Evolutionary conservation across 2,329 filamentous ascomycete genomes (phyloP), one percentile per base, ranked within the genome.

Genomic region (Colletotrichum abscissum): DNA sequence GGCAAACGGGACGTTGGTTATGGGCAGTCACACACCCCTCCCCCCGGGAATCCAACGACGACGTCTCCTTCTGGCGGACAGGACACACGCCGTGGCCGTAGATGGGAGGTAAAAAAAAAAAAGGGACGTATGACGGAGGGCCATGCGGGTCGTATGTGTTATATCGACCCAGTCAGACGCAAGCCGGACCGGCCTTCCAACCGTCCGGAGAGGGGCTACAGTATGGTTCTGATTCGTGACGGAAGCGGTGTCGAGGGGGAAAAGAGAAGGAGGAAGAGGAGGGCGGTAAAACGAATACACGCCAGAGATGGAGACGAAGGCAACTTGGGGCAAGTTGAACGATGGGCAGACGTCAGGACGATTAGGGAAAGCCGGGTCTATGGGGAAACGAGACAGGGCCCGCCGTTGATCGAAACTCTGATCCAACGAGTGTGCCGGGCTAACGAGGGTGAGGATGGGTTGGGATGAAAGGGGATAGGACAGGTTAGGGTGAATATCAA

Each of bases 61-160:
- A 71, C 62, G 16, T 24, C 38, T 14, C 5, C 26, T 35, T 16
- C n/a, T 24, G 22, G 56, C 33, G 67, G 14, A 42, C 38, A 42
- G 60, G 22, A 38, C 11, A 57, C 55, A 70, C 67, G 60, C 67
- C 67, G 66, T 66, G 60, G 49, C 67, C 60, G 33, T 66, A 57
- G 26, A 66, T 30, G 67, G 67, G 67, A 65, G 38, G 57, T 28
- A 35, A 26, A 38, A 35, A 5, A 30, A 30, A 33, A 33, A 30
- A 56, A 24, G 24, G n/a, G 14, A 35, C 35, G 19, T 73, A 73
- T 70, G 70, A 70, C 66, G 70, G 60, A 73, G 49, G 46, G 55
- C 55, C 52, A 64, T 70, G 70, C 70, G 70, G 59, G 66, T 70
- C 66, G 59, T 35, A 60, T 55, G 70, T 35, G n/a, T 57, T 58